phyloP scores from a whole-genome alignment of 1,139 yeast species.

The Pichia sp. region DNA sequence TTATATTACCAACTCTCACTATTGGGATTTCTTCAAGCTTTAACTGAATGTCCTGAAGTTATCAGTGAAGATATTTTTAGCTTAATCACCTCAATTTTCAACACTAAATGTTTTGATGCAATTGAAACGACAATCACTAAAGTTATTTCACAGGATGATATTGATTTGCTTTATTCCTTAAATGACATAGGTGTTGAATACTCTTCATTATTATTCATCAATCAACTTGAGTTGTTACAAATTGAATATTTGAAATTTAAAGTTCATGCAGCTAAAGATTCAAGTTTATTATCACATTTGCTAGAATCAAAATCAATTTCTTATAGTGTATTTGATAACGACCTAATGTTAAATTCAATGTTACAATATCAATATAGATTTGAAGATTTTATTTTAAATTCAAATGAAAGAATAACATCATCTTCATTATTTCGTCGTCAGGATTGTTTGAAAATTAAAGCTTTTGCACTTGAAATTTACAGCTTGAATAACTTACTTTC shows the following conservation, averaged over 20 bases:
- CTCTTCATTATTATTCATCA: conserved; percentile 26
- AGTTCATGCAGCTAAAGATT: conserved; percentile 9
- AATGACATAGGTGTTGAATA: conserved; percentile 25
- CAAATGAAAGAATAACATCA: conserved; percentile 21
- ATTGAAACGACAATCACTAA: conserved; percentile 19
- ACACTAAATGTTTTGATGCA: conserved; percentile 24
- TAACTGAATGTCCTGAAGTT: conserved; percentile 33
- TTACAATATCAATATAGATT: conserved; percentile 21
- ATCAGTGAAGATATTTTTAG: conserved; percentile 31
- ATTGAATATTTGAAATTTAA: conserved; percentile 21
- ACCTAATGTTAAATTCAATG: conserved; percentile 26
- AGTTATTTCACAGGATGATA: conserved; percentile 11
- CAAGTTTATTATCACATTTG: conserved; percentile 15
- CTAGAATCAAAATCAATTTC: conserved; percentile 14
- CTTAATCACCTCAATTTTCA: conserved; percentile 41
- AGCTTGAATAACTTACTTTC: conserved; percentile 33
- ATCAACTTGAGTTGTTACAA: conserved; percentile 21
- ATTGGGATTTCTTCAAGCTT: conserved; percentile 42
- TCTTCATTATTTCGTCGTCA: conserved; percentile 26
- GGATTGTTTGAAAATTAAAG: conserved; percentile 37
- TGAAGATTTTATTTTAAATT: conserved; percentile 19
- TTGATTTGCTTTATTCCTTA: conserved; percentile 16
- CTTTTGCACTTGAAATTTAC: conserved; percentile 38
- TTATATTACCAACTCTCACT: conserved; percentile 39
- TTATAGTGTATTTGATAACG: conserved; percentile 8